Evolutionary conservation across 495 filamentous ascomycete species (phyloP).

Genomic region (Amorphotheca resinae): DNA sequence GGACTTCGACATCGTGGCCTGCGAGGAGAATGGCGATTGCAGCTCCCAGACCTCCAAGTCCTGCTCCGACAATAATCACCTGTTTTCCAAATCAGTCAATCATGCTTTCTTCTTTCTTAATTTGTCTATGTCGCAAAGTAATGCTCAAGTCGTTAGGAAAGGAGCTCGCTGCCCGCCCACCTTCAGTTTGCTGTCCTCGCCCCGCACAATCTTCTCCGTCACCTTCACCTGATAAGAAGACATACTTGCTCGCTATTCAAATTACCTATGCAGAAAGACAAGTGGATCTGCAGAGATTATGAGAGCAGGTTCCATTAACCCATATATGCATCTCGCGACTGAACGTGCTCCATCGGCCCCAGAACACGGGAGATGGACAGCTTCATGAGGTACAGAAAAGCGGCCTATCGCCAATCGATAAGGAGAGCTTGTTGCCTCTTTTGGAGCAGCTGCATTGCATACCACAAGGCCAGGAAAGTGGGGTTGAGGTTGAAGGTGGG

Average conservation of each 20-base stretch:
- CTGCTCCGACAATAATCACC: constrained; percentile 51
- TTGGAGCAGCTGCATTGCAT: too few relatives aligned
- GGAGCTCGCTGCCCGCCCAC: constrained; percentile 1
- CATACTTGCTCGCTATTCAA: constrained; percentile 1
- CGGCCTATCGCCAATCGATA: too few relatives aligned
- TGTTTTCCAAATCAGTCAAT: constrained; percentile 7
- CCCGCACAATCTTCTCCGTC: constrained; percentile 6
- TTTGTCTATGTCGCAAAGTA: not conserved
- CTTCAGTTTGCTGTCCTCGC: constrained; percentile 7
- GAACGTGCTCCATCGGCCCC: too few relatives aligned
- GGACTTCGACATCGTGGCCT: constrained; percentile 47
- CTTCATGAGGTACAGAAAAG: too few relatives aligned
- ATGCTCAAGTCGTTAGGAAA: too few relatives aligned
- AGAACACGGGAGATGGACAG: too few relatives aligned
- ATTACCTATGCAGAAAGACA: not conserved
- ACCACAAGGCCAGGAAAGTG: too few relatives aligned
- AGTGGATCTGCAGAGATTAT: not conserved
- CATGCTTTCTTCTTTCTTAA: too few relatives aligned
- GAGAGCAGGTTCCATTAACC: too few relatives aligned
- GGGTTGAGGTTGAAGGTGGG: too few relatives aligned
- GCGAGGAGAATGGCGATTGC: constrained; percentile 47
- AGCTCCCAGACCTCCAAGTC: constrained; percentile 53
- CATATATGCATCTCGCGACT: too few relatives aligned
- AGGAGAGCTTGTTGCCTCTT: too few relatives aligned
- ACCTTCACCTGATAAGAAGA: constrained; percentile 1